Conservation (phyloP, 2,329 filamentous ascomycete species). For the Ceratocystiopsis sp. region DNA sequence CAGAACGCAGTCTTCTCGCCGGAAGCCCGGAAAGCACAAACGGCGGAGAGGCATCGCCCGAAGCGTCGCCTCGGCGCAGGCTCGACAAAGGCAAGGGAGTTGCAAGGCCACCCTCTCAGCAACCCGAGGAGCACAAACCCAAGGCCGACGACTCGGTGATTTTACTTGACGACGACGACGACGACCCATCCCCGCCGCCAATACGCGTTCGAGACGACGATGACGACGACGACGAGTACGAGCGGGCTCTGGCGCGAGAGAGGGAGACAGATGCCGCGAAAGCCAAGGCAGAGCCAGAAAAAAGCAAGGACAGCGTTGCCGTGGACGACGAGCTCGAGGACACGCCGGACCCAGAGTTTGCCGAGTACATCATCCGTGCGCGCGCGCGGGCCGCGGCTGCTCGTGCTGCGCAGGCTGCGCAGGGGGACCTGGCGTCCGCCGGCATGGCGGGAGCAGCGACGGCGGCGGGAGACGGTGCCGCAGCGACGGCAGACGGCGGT, state of each 20-base stretch:
- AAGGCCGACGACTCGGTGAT: constrained; percentile 1
- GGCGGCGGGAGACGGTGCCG: background rate
- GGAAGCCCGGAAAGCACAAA: background rate
- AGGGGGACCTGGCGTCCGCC: background rate
- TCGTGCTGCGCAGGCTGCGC: constrained; percentile 1
- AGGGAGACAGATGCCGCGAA: too few species aligned
- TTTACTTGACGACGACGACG: constrained; percentile 3
- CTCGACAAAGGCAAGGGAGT: constrained; percentile 7
- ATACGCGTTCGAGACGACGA: too few species aligned
- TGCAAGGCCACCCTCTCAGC: background rate
- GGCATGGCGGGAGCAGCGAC: background rate
- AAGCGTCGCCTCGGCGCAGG: background rate
- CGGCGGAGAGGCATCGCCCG: background rate
- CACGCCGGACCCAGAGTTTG: constrained; percentile 7
- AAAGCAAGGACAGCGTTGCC: too few species aligned
- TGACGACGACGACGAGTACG: too few species aligned
- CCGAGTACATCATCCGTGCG: constrained; percentile 9
- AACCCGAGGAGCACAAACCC: background rate
- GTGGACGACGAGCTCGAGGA: constrained; percentile 8
- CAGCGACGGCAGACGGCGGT: background rate
- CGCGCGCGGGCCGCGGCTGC: constrained; percentile 6
- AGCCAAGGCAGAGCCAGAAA: background rate
- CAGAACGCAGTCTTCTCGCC: background rate
- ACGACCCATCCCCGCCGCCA: background rate
- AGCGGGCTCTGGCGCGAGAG: too few species aligned